Evolutionary conservation across 2,329 filamentous ascomycete species (phyloP).

Genomic region (Clonostachys rhizophaga): DNA sequence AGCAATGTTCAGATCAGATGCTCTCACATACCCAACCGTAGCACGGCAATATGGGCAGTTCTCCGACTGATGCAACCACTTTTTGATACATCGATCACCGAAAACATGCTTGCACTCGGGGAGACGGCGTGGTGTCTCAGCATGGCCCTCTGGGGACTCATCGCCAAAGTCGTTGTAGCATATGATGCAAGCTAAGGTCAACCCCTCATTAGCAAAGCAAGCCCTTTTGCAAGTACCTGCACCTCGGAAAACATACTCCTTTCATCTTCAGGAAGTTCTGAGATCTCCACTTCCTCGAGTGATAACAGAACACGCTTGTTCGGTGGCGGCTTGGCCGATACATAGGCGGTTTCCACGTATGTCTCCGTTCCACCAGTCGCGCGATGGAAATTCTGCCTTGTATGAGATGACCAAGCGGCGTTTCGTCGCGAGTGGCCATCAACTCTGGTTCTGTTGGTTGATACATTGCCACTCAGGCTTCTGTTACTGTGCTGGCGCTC

Average conservation of each 20-base stretch:
- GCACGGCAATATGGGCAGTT: constrained; percentile 62
- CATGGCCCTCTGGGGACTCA: constrained; percentile 51
- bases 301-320: background rate
- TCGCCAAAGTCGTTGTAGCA: constrained; percentile 61
- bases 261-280: background rate
- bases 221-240: too few relatives aligned
- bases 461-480: too few relatives aligned
- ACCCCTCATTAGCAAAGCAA: background rate
- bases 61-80: constrained; percentile 59
- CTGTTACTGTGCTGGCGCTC: too few relatives aligned
- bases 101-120: constrained; percentile 62
- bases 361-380: too few relatives aligned
- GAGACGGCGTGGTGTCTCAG: constrained; percentile 51
- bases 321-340: too few relatives aligned
- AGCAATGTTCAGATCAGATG: too few relatives aligned
- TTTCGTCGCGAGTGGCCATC: too few relatives aligned
- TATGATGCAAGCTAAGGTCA: constrained; percentile 49
- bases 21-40: background rate
- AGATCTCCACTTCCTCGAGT: background rate
- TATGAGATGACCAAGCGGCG: too few relatives aligned
- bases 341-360: too few relatives aligned
- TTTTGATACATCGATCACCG: constrained; percentile 59
- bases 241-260: background rate
- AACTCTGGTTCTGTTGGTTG: too few relatives aligned
- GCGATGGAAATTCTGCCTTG: too few relatives aligned